Base-by-base conservation (phyloP, 1,139 yeast genomes). In the Geotrichum aggregatum region DNA sequence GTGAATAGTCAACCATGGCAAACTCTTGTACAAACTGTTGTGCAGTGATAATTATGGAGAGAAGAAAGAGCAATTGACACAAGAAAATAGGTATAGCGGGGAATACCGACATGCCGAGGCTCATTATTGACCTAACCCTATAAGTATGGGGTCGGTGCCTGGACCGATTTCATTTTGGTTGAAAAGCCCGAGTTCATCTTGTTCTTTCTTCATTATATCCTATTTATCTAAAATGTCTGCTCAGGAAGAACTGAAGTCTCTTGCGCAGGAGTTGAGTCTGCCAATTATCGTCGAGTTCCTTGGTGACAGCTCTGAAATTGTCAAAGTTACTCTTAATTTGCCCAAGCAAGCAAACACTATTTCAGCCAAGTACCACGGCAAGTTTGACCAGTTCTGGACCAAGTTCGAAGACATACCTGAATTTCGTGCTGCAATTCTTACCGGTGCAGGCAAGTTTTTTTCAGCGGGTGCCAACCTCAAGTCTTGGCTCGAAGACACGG, bases 401-500 rank as follows among this genome's bases (percentile, higher is more conserved):
- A 63, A 67, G 40, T 71, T 67, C 47, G 69, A 66, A 47, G 43
- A 50, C 6, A 63, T 63, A 26, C 59, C 58, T 3, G 42, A 43
- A 8, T 51, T 66, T 28, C 59, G 64, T 3, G 66, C 60, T 11
- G 66, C 66, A 39, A 64, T 66, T 52, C 44, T 66, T 36, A 66
- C 69, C 13, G 70, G 70, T 30, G 50, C 54, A 4, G 70, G 70
- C 19, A 56, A 55, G 24, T 57, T 63, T 18, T 66, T 66, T 51
- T 61, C 66, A 33, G 67, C 69, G 2, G 70, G 70, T 2, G 69
- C 69, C 2, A 69, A 66, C 51, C 56, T 66, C 45, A 62, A 60
- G 24, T 47, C 45, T 13, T 49, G 49, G 54, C 44, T 52, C n/a
- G 21, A 40, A n/a, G 34, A 47, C 13, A 34, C 54, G 11, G 38